Base-by-base conservation (phyloP, 2,329 filamentous ascomycete species). In the Microcera coccophila region DNA sequence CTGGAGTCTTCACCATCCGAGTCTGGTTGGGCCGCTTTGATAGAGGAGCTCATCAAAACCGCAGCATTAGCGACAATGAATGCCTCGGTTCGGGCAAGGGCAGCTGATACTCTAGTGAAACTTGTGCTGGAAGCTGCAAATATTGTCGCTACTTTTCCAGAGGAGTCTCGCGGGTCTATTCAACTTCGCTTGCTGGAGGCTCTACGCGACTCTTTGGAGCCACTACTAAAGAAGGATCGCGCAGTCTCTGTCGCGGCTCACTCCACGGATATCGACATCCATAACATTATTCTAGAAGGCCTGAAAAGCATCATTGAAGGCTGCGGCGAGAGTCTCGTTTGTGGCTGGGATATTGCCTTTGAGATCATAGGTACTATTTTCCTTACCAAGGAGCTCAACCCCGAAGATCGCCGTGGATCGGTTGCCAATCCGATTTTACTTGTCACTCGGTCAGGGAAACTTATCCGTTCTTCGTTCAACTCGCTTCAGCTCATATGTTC, bases 401-500 rank as follows among this genome's bases (percentile, higher is more conserved):
- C 62, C n/a, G 67, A 69, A 16, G 62, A 59, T 21, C 52, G 49
- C 16, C 59, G 63, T 5, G 61, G 61, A 10, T 54, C 58, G 7
- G 49, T 57, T 11, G 48, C 52, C 8, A 59, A 62, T 37, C 58
- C 64, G 2, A 61, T 61, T 2, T 55, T 62, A 1, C 63, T 81
- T 2, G 68, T 65, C 22, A 81, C 78, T 5, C 70, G 76, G 37
- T 91, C 90, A 11, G 75, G 82, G 34, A 84, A 84, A 51, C 76
- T 97, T 17, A 86, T 95, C 39, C 80, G 90, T 48, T 85, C 88
- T 14, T 87, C 91, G 0, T 98, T 98, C 63, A 85, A 81, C 50
- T 95, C 90, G 2, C 72, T 95, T 11, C 89, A 97, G 62, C 79
- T 98, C 3, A 85, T 98, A 35, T 95, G 90, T 63, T 96, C 93